phyloP scores from a whole-genome alignment of 495 filamentous ascomycete genomes.

The Corynascus novoguineensis region DNA sequence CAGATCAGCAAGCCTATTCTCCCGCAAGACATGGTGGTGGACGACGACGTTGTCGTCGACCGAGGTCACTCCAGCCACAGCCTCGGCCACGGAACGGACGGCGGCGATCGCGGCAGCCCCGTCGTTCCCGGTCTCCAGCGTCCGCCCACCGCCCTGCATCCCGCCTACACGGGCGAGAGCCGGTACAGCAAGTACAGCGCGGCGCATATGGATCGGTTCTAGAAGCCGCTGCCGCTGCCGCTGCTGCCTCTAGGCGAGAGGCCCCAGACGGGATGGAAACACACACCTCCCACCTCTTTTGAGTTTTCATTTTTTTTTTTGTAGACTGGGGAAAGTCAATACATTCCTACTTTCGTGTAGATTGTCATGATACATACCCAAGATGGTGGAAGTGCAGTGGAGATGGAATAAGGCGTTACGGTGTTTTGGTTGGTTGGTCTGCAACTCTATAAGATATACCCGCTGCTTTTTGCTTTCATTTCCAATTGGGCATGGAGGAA shows the following conservation, averaged over 20 bases:
- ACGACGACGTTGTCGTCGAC: slow-evolving; percentile 36
- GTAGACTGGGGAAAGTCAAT: slow-evolving; percentile 5
- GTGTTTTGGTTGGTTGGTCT: not conserved
- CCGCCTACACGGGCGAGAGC: slow-evolving; percentile 33
- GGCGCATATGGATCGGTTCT: slow-evolving; percentile 39
- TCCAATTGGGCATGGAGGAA: not conserved
- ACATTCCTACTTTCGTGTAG: not conserved
- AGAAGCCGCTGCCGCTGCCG: too few species aligned
- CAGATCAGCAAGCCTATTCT: slow-evolving; percentile 45
- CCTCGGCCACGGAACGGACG: not conserved
- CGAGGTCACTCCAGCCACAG: slow-evolving; percentile 15
- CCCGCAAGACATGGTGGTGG: slow-evolving; percentile 12
- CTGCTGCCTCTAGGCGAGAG: not conserved
- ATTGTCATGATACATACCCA: not conserved
- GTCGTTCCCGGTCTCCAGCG: slow-evolving; percentile 46
- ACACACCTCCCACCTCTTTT: not conserved
- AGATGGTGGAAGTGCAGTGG: too few species aligned
- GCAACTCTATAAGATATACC: slow-evolving; percentile 8
- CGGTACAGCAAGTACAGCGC: slow-evolving; percentile 45
- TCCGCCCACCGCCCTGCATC: slow-evolving; percentile 48
- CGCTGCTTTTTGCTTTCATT: not conserved
- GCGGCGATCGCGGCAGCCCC: slow-evolving; percentile 41
- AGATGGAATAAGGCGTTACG: not conserved
- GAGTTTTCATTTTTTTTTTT: not conserved
- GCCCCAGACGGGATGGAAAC: not conserved